phyloP scores from a whole-genome alignment of 139 green algal genomes.

The Haematococcus lacustris region DNA sequence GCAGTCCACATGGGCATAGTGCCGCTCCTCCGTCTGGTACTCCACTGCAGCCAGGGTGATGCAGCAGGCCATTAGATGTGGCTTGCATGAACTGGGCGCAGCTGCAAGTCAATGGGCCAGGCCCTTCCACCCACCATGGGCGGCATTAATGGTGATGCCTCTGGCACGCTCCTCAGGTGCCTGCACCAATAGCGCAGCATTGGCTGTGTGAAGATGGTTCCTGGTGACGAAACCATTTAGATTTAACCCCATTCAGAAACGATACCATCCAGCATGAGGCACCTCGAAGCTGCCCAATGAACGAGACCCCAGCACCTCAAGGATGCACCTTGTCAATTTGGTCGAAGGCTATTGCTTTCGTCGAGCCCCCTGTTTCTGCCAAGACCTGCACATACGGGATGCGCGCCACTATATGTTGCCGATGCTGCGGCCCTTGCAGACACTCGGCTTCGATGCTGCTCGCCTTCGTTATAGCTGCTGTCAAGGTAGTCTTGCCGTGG shows the following conservation, averaged over 20 bases:
- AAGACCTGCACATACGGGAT: slow-evolving; percentile 57
- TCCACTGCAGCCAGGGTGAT: slow-evolving; percentile 70
- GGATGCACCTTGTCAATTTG: slow-evolving; percentile 91
- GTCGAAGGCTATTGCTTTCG: slow-evolving; percentile 84
- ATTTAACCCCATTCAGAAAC: no score
- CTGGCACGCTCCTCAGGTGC: slow-evolving; percentile 96
- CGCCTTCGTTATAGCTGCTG: slow-evolving; percentile 88
- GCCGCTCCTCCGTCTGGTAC: slow-evolving; percentile 93
- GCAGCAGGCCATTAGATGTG: neutral
- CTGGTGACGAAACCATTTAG: no score
- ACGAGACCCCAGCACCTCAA: neutral
- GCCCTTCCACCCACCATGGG: slow-evolving; percentile 85
- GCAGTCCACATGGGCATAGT: slow-evolving; percentile 99
- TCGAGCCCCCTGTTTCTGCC: slow-evolving; percentile 71
- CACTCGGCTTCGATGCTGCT: no score
- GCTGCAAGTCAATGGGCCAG: no score
- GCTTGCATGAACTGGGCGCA: neutral
- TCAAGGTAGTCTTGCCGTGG: slow-evolving; percentile 98
- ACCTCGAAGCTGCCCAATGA: neutral
- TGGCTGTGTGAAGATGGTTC: no score
- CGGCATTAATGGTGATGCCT: slow-evolving; percentile 98
- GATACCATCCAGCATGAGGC: neutral
- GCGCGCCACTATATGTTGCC: neutral
- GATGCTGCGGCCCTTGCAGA: neutral
- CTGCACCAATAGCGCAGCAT: slow-evolving; percentile 28